Evolutionary conservation across 331 rosid genomes (phyloP).

Genomic region (Dryas integrifolia): DNA sequence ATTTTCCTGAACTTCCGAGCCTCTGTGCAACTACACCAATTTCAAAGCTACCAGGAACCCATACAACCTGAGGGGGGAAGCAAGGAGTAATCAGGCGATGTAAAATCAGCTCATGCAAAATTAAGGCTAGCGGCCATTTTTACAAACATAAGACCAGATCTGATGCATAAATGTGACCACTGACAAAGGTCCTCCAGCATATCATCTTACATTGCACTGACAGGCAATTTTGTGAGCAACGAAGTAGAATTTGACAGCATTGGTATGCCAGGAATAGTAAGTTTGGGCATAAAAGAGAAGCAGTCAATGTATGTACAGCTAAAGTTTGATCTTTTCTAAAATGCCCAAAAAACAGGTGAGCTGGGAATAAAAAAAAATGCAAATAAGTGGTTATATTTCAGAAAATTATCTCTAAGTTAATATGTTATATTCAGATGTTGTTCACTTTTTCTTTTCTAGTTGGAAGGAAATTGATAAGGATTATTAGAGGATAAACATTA

Average conservation of each 20-base stretch:
- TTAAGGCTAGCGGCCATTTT: neutral
- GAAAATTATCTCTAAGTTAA: neutral
- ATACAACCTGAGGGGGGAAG: slow-evolving; percentile 60
- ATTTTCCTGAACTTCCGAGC: slow-evolving; percentile 69
- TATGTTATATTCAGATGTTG: neutral
- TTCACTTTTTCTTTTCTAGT: neutral
- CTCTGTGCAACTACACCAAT: slow-evolving; percentile 72
- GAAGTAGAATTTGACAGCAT: neutral
- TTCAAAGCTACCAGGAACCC: slow-evolving; percentile 98
- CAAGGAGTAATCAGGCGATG: slow-evolving; percentile 13
- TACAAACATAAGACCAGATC: neutral
- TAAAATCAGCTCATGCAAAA: slow-evolving; percentile 24
- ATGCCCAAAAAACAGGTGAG: neutral
- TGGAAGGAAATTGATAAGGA: neutral
- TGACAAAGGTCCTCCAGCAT: neutral
- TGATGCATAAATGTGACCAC: neutral
- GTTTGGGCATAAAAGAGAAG: neutral
- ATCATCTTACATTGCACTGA: neutral
- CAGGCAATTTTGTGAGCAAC: neutral
- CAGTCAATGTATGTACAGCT: neutral
- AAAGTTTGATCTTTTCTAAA: neutral
- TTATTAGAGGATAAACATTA: neutral
- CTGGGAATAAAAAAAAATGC: neutral
- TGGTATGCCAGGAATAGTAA: neutral
- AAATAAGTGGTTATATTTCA: neutral